Evolutionary conservation across 2,329 filamentous ascomycete species (phyloP), one percentile per base, ranked within the genome.

Genomic region (Fusarium neocosmosporiellum): DNA sequence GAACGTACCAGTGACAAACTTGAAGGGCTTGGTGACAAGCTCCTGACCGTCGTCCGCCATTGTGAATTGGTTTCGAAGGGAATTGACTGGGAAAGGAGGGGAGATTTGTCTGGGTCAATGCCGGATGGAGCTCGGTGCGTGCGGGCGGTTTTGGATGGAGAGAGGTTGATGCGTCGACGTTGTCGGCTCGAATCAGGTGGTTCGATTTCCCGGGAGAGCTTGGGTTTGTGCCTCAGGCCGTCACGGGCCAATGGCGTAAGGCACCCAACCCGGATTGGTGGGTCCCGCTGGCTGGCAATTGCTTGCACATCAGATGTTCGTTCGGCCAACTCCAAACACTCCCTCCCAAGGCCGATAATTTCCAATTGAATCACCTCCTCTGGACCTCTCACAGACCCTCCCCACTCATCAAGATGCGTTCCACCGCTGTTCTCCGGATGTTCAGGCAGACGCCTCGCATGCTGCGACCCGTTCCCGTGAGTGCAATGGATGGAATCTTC

Each of bases 11-110:
- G 96, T 98, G 83, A 98, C 96, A 88, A 98, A 98, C 93, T 99
- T 99, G 93, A 99, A 99, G 86, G 97, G 97, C 92, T 98, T 99
- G 87, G 95, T 98, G 78, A 89, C 88, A 85, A 89, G 89, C 85
- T 97, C 93, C 80, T 85, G 81, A 82, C 75, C 73, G 83, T 94
- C 94, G 81, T 97, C 94, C 84, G 95, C 93, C 96, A 99, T 99
- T 80, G 87, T 95, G 90, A 77, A 75, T 76, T 80, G 77, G 80
- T 80, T 73, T 63, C 65, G 27, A 73, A 69, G 67, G 70, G 70
- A 72, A 75, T 76, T 73, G 74, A 57, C 39, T 75, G 18, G 4
- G 62, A 33, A 59, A 43, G 64, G 70, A 74, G 66, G 65, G 77
- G 72, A 74, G 71, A 69, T 72, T 77, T 70, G 54, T 62, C 69